Evolutionary conservation across 306 rosid species (phyloP).

Genomic region (Boehmeria nivea): DNA sequence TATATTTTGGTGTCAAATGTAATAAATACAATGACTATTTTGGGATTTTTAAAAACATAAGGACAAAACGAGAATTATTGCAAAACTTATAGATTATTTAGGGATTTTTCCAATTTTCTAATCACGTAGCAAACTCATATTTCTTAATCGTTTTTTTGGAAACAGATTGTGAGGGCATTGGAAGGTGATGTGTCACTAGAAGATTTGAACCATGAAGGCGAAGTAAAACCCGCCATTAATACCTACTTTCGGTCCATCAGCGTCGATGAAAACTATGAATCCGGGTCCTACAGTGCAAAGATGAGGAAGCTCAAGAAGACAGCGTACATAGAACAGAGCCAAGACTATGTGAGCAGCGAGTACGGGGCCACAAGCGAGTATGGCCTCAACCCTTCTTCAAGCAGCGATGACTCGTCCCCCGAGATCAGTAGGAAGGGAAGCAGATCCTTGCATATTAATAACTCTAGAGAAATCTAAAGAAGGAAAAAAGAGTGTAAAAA

Average conservation of each 20-base stretch:
- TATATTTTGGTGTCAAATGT: no score
- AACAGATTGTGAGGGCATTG: constrained; percentile 62
- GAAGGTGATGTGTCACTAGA: constrained; percentile 78
- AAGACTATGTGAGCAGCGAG: constrained; percentile 46
- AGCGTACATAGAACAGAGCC: constrained; percentile 22
- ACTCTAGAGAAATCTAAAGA: not conserved
- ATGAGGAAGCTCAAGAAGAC: constrained; percentile 51
- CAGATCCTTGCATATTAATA: constrained; percentile 5
- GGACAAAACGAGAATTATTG: no score
- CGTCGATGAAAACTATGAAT: constrained; percentile 30
- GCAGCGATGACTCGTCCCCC: constrained; percentile 38
- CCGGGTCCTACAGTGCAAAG: constrained; percentile 41
- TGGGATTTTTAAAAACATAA: no score
- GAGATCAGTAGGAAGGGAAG: constrained; percentile 11
- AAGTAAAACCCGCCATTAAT: constrained; percentile 50
- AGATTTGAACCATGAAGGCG: constrained; percentile 27
- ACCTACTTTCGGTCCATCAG: constrained; percentile 9
- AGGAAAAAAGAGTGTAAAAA: not conserved
- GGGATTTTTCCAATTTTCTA: no score
- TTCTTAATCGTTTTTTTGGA: not conserved
- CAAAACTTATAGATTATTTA: no score
- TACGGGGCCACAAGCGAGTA: constrained; percentile 57
- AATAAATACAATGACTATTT: no score
- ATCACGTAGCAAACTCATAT: no score
- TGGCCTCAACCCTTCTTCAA: constrained; percentile 58